Base-by-base conservation (phyloP, 2,329 filamentous ascomycete species). In the Exophiala sp. region DNA sequence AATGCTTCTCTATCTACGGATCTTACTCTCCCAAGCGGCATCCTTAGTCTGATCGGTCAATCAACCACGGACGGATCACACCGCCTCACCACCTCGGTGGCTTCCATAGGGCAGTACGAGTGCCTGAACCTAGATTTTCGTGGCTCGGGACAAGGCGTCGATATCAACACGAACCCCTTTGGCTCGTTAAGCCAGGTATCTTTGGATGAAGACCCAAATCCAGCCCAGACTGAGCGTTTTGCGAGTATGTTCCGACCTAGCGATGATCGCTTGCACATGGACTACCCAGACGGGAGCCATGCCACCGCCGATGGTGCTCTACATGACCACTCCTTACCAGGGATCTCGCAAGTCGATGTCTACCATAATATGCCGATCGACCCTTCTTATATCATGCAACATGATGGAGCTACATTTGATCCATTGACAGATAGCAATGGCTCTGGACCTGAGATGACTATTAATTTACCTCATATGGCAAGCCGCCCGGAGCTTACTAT, bases 101-200 rank as follows among this genome's bases (percentile, higher is more conserved):
- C 58, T 34, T 60, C 58, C 2, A 58, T 60, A 23, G 59, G 59
- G 19, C 46, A 47, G 21, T 59, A 61, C 27, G 46, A 58, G 46
- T 57, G 57, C 10, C 58, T 58, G 39, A 58, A 51, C 19, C 34
- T 60, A 24, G 52, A 59, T 43, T 59, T 52, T 38, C 52, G 58
- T 23, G 54, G 55, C 21, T 29, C 43, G 2, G 42, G 34, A 16
- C 46, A 48, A 18, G 58, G 53, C 1, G 23, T 58, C 7, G 48
- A 58, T 22, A 40, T 55, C 23, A 53, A 46, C 43, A 23, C 52
- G 13, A 61, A 61, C 35, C 59, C 58, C 2, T 61, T 61, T 34
- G 59, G 59, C 19, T 42, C 48, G 1, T n/a, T 53, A n/a, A 58
- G 48, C 32, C 59, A 61, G 34, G 40, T 49, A 2, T 58, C 56